phyloP scores from a whole-genome alignment of 1,284 basidiomycete species.

The Papiliotrema flavescens region DNA sequence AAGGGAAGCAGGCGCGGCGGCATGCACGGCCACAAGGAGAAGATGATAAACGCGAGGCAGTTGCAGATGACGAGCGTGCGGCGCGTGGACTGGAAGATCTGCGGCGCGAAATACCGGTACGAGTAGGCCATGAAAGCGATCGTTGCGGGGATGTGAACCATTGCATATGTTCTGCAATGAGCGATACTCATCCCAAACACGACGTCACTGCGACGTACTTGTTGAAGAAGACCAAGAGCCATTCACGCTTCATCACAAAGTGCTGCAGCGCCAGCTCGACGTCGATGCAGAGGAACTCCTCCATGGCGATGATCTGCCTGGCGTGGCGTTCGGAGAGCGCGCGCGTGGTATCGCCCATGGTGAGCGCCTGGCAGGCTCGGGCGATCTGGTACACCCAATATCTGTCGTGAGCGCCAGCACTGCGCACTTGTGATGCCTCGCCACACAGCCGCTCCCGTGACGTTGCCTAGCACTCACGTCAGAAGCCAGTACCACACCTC shows the following conservation, averaged over 20 bases:
- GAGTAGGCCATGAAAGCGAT: constrained; percentile 45
- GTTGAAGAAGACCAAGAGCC: constrained; percentile 39
- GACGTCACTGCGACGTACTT: constrained; percentile 21
- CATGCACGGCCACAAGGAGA: constrained; percentile 48
- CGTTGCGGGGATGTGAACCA: constrained; percentile 48
- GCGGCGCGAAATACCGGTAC: constrained; percentile 34
- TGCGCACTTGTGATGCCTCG: too few relatives aligned
- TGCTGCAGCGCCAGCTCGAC: constrained; percentile 39
- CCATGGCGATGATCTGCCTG: constrained; percentile 33
- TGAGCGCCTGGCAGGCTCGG: constrained; percentile 39
- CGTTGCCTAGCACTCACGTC: constrained; percentile 25
- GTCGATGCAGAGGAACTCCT: constrained; percentile 35
- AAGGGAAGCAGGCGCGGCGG: constrained; percentile 42
- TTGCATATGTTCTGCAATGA: constrained; percentile 41
- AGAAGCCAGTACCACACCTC: constrained; percentile 42
- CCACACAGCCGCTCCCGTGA: too few relatives aligned
- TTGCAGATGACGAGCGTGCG: constrained; percentile 46
- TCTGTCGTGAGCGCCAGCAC: constrained; percentile 8
- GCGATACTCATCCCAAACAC: neutral
- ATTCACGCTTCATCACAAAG: constrained; percentile 28
- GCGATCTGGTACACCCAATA: constrained; percentile 46
- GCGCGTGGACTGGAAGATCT: constrained; percentile 38
- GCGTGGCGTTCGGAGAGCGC: constrained; percentile 38
- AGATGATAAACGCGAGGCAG: constrained; percentile 45
- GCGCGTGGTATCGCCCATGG: constrained; percentile 41